Conservation (phyloP, 2,329 filamentous ascomycete species). For the Alternaria novae-zelandiae region DNA sequence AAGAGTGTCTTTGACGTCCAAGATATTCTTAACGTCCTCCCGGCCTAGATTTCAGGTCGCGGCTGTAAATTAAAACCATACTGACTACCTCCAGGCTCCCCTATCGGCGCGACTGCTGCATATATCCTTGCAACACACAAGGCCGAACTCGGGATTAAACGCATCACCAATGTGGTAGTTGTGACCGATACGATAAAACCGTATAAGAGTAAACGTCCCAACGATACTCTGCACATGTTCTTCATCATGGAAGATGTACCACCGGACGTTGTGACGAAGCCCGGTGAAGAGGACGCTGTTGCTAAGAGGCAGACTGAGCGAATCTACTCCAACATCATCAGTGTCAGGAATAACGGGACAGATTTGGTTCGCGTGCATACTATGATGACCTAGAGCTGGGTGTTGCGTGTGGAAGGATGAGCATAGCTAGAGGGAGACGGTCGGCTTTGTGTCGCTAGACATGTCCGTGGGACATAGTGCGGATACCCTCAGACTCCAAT, state of each 20-base stretch:
- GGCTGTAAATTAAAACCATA: not conserved
- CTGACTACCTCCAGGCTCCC: slow-evolving; percentile 17
- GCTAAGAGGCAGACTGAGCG: not conserved
- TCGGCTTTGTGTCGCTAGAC: not conserved
- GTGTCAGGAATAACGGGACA: not conserved
- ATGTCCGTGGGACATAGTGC: not conserved
- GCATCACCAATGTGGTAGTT: slow-evolving; percentile 17
- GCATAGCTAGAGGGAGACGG: not conserved
- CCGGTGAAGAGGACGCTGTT: not conserved
- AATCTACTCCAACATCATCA: not conserved
- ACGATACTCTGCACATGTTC: slow-evolving; percentile 12
- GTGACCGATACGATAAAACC: slow-evolving; percentile 1
- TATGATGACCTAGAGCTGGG: not conserved
- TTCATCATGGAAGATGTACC: slow-evolving; percentile 24
- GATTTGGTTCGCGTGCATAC: not conserved
- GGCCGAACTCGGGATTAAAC: slow-evolving; percentile 24
- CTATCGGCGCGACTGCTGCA: slow-evolving; percentile 24
- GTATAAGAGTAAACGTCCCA: too few relatives aligned
- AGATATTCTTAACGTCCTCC: not conserved
- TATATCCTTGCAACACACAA: slow-evolving; percentile 24
- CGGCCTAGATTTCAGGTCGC: not conserved
- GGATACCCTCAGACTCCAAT: not conserved
- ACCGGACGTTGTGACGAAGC: not conserved
- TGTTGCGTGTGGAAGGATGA: not conserved
- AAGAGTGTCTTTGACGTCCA: too few relatives aligned